phyloP scores from a whole-genome alignment of 1,284 basidiomycete genomes.

The Mrakiaceae sp. region DNA sequence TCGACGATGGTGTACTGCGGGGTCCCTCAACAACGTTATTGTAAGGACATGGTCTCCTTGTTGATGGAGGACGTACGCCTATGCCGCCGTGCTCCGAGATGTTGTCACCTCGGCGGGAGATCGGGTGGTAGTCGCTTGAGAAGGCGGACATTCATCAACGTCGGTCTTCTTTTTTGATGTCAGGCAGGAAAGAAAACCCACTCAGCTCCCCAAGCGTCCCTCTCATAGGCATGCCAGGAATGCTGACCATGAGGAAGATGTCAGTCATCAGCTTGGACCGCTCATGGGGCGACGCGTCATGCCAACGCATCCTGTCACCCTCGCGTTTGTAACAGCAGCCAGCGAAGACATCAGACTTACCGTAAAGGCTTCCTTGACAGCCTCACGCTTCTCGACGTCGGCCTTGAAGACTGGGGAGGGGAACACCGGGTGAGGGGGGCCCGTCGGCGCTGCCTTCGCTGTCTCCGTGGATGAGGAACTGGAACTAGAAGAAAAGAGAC shows the following conservation, averaged over 20 bases:
- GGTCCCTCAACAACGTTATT: too few species aligned
- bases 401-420: constrained; percentile 33
- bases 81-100: constrained; percentile 59
- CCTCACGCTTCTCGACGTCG: constrained; percentile 53
- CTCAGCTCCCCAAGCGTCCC: constrained; percentile 76
- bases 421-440: background rate
- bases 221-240: constrained; percentile 44
- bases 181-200: too few species aligned
- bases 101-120: constrained; percentile 61
- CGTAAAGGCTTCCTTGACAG: constrained; percentile 63
- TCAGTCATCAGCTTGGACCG: too few species aligned
- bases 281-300: background rate
- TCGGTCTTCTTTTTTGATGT: too few species aligned
- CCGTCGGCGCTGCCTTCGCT: background rate
- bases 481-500: background rate
- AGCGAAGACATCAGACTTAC: constrained; percentile 36
- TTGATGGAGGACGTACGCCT: constrained; percentile 35
- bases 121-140: constrained; percentile 61
- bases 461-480: background rate
- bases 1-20: constrained; percentile 62
- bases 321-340: background rate
- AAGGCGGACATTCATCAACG: too few species aligned
- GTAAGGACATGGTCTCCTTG: too few species aligned
- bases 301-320: background rate
- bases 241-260: background rate